Conservation (phyloP, 371 early-diverging fungal species). For the Lichtheimia ornata region DNA sequence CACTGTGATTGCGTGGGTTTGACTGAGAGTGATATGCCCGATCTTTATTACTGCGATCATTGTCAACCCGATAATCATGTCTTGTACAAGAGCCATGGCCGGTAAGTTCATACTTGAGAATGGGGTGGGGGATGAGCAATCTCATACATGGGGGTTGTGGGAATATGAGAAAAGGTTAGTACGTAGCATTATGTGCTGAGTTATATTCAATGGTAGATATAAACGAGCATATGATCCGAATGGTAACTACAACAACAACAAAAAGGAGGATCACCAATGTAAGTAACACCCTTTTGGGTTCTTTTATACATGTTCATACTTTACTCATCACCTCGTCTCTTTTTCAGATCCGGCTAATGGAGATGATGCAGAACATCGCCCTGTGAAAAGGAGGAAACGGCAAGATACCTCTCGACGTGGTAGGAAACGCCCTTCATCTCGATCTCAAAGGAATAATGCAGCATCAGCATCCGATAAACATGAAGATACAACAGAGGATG, state of each 20-base stretch:
- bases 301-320: too few species aligned
- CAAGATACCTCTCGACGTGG: slow-evolving; percentile 3
- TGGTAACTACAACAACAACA: slow-evolving; percentile 18
- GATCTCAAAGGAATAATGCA: slow-evolving; percentile 3
- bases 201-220: slow-evolving; percentile 12
- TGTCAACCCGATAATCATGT: slow-evolving; percentile 82
- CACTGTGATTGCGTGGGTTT: slow-evolving; percentile 84
- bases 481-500: slow-evolving; percentile 3
- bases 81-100: slow-evolving; percentile 28
- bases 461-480: neutral
- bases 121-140: slow-evolving; percentile 1
- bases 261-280: neutral
- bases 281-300: too few species aligned
- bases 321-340: too few species aligned
- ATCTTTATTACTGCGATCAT: slow-evolving; percentile 86
- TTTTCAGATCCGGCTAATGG: neutral
- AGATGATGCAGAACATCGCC: slow-evolving; percentile 11
- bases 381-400: slow-evolving; percentile 29
- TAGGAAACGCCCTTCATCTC: neutral
- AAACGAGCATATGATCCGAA: slow-evolving; percentile 29
- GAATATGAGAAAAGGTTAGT: too few species aligned
- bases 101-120: slow-evolving; percentile 22
- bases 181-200: too few species aligned
- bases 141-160: too few species aligned
- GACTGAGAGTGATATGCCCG: slow-evolving; percentile 70